A percentile compares a stretch with the other conserved stretches of the same genome.
phyloP scores from a whole-genome alignment of 345 rosid genomes.

The Eucalyptus cloeziana region DNA sequence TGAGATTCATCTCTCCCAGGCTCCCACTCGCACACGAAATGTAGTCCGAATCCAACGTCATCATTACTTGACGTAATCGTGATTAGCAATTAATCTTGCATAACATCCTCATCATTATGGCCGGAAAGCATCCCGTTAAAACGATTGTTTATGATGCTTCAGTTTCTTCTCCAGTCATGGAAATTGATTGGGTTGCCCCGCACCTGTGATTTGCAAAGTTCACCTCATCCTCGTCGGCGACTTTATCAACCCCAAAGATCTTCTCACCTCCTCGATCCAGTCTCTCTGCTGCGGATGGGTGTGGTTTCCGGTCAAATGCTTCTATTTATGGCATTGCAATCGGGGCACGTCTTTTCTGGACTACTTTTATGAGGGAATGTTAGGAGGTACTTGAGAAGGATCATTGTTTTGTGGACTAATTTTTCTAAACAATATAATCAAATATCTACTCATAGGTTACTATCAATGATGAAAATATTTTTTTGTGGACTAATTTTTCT shows the following conservation, averaged over 20 bases:
- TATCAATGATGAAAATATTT: too few relatives aligned
- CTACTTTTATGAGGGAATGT: neutral
- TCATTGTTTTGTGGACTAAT: neutral
- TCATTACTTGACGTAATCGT: neutral
- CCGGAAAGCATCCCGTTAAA: neutral
- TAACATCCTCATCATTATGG: neutral
- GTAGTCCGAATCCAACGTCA: neutral
- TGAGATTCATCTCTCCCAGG: neutral
- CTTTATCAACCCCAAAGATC: too few relatives aligned
- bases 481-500: too few relatives aligned
- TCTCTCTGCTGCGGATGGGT: neutral
- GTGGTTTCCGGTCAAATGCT: neutral
- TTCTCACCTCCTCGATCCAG: too few relatives aligned
- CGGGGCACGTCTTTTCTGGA: neutral
- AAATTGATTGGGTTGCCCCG: too few relatives aligned
- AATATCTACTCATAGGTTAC: too few relatives aligned
- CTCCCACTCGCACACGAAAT: neutral
- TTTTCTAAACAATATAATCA: too few relatives aligned
- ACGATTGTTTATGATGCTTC: neutral
- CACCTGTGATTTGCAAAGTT: too few relatives aligned
- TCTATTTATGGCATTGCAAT: neutral
- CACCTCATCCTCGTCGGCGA: too few relatives aligned
- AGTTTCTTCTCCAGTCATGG: neutral
- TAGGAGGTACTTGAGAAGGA: neutral
- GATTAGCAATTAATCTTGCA: neutral